These are phyloP conservation scores for Globisporangium takayamanum DNA, from an alignment of 352 stramenopile species.

Conservation along the genomic window DNA sequence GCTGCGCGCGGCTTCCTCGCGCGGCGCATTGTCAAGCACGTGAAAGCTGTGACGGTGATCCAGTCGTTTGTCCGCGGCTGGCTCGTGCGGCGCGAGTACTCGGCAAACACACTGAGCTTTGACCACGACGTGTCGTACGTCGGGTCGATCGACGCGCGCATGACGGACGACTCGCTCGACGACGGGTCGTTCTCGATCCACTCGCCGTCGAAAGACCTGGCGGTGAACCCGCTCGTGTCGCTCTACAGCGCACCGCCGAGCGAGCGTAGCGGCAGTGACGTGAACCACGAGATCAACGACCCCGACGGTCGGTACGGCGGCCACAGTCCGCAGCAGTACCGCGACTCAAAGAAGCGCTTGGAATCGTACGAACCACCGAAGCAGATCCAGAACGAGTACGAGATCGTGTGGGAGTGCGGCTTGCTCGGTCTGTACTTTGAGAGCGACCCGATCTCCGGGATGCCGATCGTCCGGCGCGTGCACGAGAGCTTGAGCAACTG, in stretches of 20 bases:
- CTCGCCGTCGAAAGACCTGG: constrained; percentile 23
- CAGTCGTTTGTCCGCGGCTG: constrained; percentile 79
- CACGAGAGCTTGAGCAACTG: constrained; percentile 86
- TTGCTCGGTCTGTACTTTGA: constrained; percentile 82
- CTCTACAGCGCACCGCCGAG: constrained; percentile 49
- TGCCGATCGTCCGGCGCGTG: constrained; percentile 83
- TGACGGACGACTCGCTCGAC: constrained; percentile 42
- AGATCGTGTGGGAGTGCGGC: constrained; percentile 85
- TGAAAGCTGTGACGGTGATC: constrained; percentile 48
- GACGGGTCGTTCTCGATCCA: constrained; percentile 30
- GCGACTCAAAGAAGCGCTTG: constrained; percentile 51
- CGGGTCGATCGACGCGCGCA: constrained; percentile 51
- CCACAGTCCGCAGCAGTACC: constrained; percentile 35
- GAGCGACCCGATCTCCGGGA: constrained; percentile 68
- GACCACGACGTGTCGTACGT: constrained; percentile 74
- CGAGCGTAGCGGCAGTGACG: constrained; percentile 40
- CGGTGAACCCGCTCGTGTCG: constrained; percentile 44
- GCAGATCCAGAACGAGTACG: constrained; percentile 74
- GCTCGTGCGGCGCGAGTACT: constrained; percentile 73
- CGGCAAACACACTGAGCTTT: constrained; percentile 73
- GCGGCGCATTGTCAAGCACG: constrained; percentile 31
- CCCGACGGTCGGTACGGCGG: constrained; percentile 36
- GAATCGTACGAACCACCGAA: constrained; percentile 57
- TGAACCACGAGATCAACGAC: constrained; percentile 37
- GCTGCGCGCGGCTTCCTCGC: constrained; percentile 36